A percentile compares a stretch with the other conserved stretches of the same genome.
These are phyloP conservation scores for Cardiospermum halicacabum DNA, from an alignment of 345 rosid species.

Conservation along the genomic window DNA sequence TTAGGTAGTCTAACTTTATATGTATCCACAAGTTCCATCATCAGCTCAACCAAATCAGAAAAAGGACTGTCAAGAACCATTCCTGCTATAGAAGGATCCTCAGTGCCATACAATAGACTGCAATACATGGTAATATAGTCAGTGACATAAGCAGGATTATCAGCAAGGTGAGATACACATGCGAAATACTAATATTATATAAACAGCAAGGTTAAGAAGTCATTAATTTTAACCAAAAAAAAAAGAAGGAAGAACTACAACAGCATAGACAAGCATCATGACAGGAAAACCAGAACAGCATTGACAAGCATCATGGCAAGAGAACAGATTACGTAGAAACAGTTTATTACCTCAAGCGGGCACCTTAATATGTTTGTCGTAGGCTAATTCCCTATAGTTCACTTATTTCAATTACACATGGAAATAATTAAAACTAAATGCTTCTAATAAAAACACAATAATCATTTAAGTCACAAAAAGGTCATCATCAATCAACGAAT, in stretches of 20 bases:
- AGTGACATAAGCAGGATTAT: conserved; percentile 8
- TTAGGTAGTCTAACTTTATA: conserved; percentile 79
- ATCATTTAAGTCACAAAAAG: not conserved
- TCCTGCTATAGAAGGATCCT: conserved; percentile 95
- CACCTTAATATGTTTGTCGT: not conserved
- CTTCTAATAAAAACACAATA: not conserved
- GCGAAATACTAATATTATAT: not conserved
- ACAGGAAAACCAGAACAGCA: not conserved
- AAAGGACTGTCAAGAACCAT: conserved; percentile 93
- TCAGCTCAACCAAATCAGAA: conserved; percentile 87
- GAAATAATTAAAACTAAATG: not conserved
- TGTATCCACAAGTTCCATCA: conserved; percentile 90
- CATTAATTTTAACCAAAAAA: not conserved
- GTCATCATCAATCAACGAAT: not conserved
- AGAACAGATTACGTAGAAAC: not conserved
- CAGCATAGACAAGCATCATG: not conserved
- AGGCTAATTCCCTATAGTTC: not conserved
- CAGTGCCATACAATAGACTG: conserved; percentile 93
- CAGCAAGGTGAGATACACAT: not conserved
- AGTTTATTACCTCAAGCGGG: not conserved
- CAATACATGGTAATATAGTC: conserved; percentile 15
- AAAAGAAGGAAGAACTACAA: not conserved
- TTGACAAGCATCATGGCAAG: not conserved
- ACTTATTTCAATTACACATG: not conserved
- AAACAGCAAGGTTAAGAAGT: not conserved